Evolutionary conservation across 331 rosid genomes (phyloP), one percentile per base, ranked within the genome.

Genomic region (Pyrus hybrid): DNA sequence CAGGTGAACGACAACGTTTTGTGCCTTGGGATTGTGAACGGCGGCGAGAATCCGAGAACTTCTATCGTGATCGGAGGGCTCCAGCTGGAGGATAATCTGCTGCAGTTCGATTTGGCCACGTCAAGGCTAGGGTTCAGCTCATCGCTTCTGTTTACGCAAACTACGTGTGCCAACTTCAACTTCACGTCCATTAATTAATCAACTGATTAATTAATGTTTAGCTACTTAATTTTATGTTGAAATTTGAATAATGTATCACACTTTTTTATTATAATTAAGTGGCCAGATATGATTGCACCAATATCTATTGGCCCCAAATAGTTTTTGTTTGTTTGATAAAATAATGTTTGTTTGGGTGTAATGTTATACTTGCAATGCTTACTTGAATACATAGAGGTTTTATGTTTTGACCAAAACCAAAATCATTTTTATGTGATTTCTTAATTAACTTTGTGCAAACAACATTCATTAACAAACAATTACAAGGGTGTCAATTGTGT

Each of bases 31-130:
- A 49, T 92, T 37, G 85, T 89, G 64, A 83, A 88, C 21, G 96
- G 93, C 3, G 97, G 93, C 0, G 51, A 43, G 14, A 66, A 66
- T 0, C 13, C 87, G 0, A 71, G 65, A 41, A 89, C 87, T 22
- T 84, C 93, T 1, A 73, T 92, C 1, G 91, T 88, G 18, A 86
- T 92, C 3, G 96, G 97, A 6, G 96, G 93, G 69, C 71, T 88
- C 68, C 97, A 92, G 73, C 3, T 89, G 68, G 90, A 92, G 76
- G 0, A 92, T 21, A 89, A 85, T 81, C 88, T 92, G 23, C 0
- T 89, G 68, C 90, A 89, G 82, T 80, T 91, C 37, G 97, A 92
- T 85, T 79, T 89, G 83, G 90, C 90, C 0, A 5, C 76, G 0
- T 79, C 88, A 0, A 85, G 85, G 73, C 75, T 92, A 16, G 97